phyloP scores from a whole-genome alignment of 805 yeast species.

The Metschnikowia matae region DNA sequence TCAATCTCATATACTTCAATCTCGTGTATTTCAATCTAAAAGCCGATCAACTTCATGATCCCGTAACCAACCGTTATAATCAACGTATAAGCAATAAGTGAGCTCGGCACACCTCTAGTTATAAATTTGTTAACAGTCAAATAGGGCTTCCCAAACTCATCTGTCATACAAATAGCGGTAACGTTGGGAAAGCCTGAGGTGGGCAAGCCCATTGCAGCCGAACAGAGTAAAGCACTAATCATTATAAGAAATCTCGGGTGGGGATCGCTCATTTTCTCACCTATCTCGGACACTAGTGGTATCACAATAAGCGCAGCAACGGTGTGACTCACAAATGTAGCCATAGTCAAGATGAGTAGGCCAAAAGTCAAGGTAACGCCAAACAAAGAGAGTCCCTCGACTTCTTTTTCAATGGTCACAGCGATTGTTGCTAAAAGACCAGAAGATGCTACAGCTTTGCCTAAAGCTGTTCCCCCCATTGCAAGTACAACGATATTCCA shows the following conservation, averaged over 20 bases:
- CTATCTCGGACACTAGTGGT: slow-evolving; percentile 87
- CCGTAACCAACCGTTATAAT: slow-evolving; percentile 78
- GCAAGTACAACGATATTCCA: slow-evolving; percentile 54
- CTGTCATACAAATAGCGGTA: slow-evolving; percentile 91
- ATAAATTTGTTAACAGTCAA: slow-evolving; percentile 83
- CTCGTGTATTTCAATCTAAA: slow-evolving; percentile 15
- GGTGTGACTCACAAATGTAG: slow-evolving; percentile 94
- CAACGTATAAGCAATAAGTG: slow-evolving; percentile 66
- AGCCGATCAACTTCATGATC: slow-evolving; percentile 49
- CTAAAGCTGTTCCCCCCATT: slow-evolving; percentile 54
- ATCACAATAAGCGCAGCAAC: slow-evolving; percentile 93
- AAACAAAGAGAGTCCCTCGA: slow-evolving; percentile 41
- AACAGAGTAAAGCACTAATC: slow-evolving; percentile 66
- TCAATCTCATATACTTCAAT: background rate
- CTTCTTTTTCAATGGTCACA: slow-evolving; percentile 38
- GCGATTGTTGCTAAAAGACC: slow-evolving; percentile 48
- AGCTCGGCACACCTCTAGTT: slow-evolving; percentile 85
- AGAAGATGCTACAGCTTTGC: slow-evolving; percentile 48
- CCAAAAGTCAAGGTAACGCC: slow-evolving; percentile 55
- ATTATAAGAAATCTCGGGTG: slow-evolving; percentile 81
- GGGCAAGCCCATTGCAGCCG: slow-evolving; percentile 96
- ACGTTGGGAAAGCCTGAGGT: slow-evolving; percentile 98
- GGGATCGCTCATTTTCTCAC: slow-evolving; percentile 67
- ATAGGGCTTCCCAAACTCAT: slow-evolving; percentile 88
- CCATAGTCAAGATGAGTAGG: slow-evolving; percentile 71